Percentiles rank a stretch among this genome's conserved stretches.
Evolutionary conservation across 495 filamentous ascomycete species (phyloP).

Genomic region (Aspergillus avenaceus): DNA sequence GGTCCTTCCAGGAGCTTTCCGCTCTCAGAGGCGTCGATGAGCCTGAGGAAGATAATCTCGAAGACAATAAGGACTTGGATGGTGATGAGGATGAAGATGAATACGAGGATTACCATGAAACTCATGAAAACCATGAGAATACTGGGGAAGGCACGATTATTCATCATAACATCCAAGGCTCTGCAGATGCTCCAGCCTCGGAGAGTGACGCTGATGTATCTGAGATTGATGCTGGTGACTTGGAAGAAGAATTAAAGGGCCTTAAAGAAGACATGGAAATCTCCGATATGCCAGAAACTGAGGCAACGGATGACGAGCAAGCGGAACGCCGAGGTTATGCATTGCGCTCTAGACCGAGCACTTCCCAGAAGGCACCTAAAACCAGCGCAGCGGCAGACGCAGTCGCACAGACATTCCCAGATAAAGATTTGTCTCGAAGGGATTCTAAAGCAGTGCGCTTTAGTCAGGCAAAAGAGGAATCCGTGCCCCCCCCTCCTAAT

Average conservation of each 20-base stretch:
- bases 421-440: conserved; percentile 20
- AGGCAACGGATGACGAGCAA: conserved; percentile 17
- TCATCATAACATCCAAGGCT: conserved; percentile 29
- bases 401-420: background rate
- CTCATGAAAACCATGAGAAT: conserved; percentile 30
- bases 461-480: conserved; percentile 13
- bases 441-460: conserved; percentile 36
- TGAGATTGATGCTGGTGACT: conserved; percentile 35
- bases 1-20: conserved; percentile 16
- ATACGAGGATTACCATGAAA: conserved; percentile 21
- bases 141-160: conserved; percentile 40
- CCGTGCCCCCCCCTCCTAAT: background rate
- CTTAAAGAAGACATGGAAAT: conserved; percentile 40
- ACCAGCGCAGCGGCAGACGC: conserved; percentile 11
- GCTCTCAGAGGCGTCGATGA: conserved; percentile 7
- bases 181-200: conserved; percentile 21
- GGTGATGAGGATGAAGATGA: conserved; percentile 19
- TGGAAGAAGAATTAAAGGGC: conserved; percentile 40
- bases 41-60: background rate
- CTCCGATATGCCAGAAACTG: conserved; percentile 13
- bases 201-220: conserved; percentile 36
- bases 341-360: conserved; percentile 9
- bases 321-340: background rate
- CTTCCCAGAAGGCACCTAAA: conserved; percentile 1
- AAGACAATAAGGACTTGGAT: conserved; percentile 3